These are phyloP conservation scores for Cystobasidium sp. DNA, from an alignment of 1,284 basidiomycete species.

Conservation along the genomic window DNA sequence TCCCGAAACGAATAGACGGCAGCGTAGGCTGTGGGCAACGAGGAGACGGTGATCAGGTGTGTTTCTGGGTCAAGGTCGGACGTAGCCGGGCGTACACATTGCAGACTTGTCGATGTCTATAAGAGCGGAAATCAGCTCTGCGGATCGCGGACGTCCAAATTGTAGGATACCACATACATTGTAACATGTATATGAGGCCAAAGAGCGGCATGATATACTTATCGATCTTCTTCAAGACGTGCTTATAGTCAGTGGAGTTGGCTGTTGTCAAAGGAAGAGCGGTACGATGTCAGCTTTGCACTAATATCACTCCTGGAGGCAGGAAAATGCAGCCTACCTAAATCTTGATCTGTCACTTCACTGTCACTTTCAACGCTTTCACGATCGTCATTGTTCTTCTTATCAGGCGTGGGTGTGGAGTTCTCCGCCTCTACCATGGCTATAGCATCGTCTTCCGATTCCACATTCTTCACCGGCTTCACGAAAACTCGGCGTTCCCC, in stretches of 20 bases:
- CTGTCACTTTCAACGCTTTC: too few species aligned
- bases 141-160: neutral
- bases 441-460: too few species aligned
- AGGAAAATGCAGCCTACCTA: neutral
- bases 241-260: conserved; percentile 50
- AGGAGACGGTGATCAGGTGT: neutral
- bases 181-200: conserved; percentile 56
- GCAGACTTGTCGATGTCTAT: conserved; percentile 56
- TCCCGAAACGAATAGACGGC: conserved; percentile 55
- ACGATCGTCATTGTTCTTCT: too few species aligned
- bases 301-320: neutral
- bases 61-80: neutral
- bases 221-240: conserved; percentile 55
- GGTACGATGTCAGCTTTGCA: neutral
- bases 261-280: conserved; percentile 3
- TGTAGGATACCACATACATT: conserved; percentile 46
- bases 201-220: conserved; percentile 55
- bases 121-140: neutral
- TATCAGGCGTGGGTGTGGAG: too few species aligned
- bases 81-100: conserved; percentile 49
- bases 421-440: too few species aligned
- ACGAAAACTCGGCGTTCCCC: too few species aligned
- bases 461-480: too few species aligned
- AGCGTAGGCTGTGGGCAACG: conserved; percentile 49
- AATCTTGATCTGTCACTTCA: too few species aligned